These are phyloP conservation scores for Hericium alpestre DNA, from an alignment of 768 basidiomycete species.

Conservation along the genomic window DNA sequence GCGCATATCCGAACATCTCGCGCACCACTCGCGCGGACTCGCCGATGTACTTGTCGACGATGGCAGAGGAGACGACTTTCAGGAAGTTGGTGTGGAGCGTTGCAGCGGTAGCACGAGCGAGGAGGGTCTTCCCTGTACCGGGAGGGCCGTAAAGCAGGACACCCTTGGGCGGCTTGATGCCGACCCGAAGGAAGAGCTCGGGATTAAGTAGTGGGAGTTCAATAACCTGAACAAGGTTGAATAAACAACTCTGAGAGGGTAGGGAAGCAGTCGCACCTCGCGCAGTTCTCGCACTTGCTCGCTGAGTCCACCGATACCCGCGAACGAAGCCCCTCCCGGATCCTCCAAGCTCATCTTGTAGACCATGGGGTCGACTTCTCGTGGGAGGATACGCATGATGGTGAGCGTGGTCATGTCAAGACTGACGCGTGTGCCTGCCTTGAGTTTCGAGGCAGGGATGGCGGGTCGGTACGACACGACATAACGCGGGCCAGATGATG, in stretches of 20 bases:
- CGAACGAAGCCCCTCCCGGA: constrained; percentile 89
- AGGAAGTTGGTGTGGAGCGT: constrained; percentile 93
- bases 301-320: constrained; percentile 89
- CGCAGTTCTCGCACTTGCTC: constrained; percentile 96
- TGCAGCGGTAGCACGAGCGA: constrained; percentile 93
- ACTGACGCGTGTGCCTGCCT: constrained; percentile 88
- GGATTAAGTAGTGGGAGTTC: constrained; percentile 91
- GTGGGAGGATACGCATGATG: constrained; percentile 95
- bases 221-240: constrained; percentile 53
- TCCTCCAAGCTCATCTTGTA: constrained; percentile 99
- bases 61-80: constrained; percentile 96
- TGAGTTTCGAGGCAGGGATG: constrained; percentile 84
- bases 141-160: constrained; percentile 94
- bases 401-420: constrained; percentile 99
- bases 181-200: constrained; percentile 89
- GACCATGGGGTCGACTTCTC: constrained; percentile 95
- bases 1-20: constrained; percentile 98
- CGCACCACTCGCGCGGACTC: constrained; percentile 92
- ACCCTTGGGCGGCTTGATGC: constrained; percentile 93
- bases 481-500: constrained; percentile 95
- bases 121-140: constrained; percentile 91
- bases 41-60: constrained; percentile 97
- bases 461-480: constrained; percentile 95
- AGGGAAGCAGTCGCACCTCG: constrained; percentile 47
- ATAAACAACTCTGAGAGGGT: background rate